Evolutionary conservation across 164 flowering plant species (phyloP), one percentile per base, ranked within the genome.

Genomic region (Tetrastigma voinierianum): DNA sequence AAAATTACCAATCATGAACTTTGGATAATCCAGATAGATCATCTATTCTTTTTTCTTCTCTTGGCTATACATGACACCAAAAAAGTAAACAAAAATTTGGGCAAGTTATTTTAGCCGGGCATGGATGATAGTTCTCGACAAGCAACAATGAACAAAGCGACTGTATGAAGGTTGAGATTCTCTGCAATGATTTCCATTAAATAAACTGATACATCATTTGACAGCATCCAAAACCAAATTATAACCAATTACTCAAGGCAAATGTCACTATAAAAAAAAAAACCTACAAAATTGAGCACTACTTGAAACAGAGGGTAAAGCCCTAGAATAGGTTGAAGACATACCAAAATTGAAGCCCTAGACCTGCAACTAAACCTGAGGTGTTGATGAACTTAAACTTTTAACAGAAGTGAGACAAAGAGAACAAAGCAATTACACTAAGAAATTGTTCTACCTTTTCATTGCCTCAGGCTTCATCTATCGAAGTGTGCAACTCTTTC

Each of bases 401-500:
- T 49, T n/a, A 12, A 49, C 16, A 49, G 15, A 49, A 11, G n/a
- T 49, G n/a, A 5, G 8, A 49, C n/a, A 49, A 49, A 17, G n/a
- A 12, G 15, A 49, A 14, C 52, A 49, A 12, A n/a, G 52, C n/a
- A n/a, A 49, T 11, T 49, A 14, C 45, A 4, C 10, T 17, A 40
- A 10, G 16, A 57, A 60, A 45, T 60, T 18, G 0, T 1, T 11
- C 32, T 14, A 60, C 64, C 64, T 46, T 23, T 21, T 60, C 25
- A 45, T 60, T 24, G 32, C 25, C 51, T 84, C 71, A 82, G 58
- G 83, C 72, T 57, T 80, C 88, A 66, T 72, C 73, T 58, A 91
- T 73, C 43, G 87, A 70, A 44, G 84, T 77, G 17, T 80, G 77
- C 72, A 94, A 68, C 75, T 91, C 80, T 67, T 85, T 46, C 1